Evolutionary conservation across 2,329 filamentous ascomycete genomes (phyloP).

Genomic region (Zelopaecilomyces penicillatus): DNA sequence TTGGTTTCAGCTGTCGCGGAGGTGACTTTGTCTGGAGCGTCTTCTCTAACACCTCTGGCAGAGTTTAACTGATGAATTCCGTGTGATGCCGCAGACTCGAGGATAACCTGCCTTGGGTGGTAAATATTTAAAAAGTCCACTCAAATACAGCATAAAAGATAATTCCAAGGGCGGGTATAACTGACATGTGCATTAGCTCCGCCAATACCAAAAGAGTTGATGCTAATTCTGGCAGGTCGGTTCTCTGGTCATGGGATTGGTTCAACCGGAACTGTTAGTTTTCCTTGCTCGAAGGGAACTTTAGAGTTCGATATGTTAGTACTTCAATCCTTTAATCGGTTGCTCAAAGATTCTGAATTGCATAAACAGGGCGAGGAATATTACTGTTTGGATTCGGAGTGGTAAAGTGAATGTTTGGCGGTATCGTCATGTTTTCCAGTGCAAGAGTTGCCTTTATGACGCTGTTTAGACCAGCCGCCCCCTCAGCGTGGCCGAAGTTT

Average conservation of each 20-base stretch:
- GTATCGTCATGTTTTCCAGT: conserved; percentile 31
- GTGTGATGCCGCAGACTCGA: no score
- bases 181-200: conserved; percentile 26
- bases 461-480: conserved; percentile 31
- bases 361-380: conserved; percentile 3
- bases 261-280: conserved; percentile 22
- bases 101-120: no score
- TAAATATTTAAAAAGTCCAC: no score
- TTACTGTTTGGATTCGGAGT: conserved; percentile 27
- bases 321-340: no score
- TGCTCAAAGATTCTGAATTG: no score
- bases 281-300: conserved; percentile 15
- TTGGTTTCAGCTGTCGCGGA: no score
- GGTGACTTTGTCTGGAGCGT: no score
- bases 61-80: no score
- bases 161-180: conserved; percentile 1
- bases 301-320: no score
- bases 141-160: no score
- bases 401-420: conserved; percentile 29
- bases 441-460: conserved; percentile 37
- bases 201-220: conserved; percentile 29
- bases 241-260: conserved; percentile 25
- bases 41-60: no score
- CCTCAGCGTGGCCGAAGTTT: conserved; percentile 37
- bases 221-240: conserved; percentile 17